phyloP scores from a whole-genome alignment of 2,329 filamentous ascomycete species.

The Thelonectria blattea region DNA sequence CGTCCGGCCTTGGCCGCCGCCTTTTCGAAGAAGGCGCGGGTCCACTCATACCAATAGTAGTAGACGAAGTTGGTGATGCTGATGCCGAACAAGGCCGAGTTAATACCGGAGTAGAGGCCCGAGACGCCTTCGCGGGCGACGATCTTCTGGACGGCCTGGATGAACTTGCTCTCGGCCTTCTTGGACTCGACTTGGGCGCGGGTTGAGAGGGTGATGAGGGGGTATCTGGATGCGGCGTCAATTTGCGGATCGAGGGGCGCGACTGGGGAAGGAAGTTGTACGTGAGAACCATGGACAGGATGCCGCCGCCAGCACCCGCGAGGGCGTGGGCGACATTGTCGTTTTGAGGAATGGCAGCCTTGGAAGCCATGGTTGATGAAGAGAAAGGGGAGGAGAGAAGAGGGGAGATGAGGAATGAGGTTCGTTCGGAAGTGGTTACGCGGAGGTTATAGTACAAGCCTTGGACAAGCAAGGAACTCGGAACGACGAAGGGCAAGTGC shows the following conservation, averaged over 20 bases:
- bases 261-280: conserved; percentile 47
- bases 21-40: conserved; percentile 81
- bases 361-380: conserved; percentile 48
- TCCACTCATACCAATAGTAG: conserved; percentile 99
- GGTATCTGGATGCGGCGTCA: conserved; percentile 67
- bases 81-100: conserved; percentile 95
- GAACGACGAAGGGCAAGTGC: conserved; percentile 1
- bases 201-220: conserved; percentile 95
- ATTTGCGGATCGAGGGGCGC: conserved; percentile 10
- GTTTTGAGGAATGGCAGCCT: conserved; percentile 78
- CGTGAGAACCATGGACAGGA: conserved; percentile 95
- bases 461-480: background rate
- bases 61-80: conserved; percentile 99
- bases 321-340: conserved; percentile 97
- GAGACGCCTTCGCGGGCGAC: conserved; percentile 88
- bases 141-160: conserved; percentile 83
- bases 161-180: conserved; percentile 83
- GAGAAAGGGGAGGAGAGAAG: background rate
- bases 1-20: conserved; percentile 77
- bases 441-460: background rate
- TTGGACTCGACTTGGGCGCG: conserved; percentile 97
- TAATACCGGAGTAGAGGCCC: conserved; percentile 90
- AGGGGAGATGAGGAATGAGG: background rate
- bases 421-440: background rate
- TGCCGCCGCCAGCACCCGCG: conserved; percentile 88